Base-by-base conservation (phyloP, 2,329 filamentous ascomycete species). In the Neonectria ditissima region DNA sequence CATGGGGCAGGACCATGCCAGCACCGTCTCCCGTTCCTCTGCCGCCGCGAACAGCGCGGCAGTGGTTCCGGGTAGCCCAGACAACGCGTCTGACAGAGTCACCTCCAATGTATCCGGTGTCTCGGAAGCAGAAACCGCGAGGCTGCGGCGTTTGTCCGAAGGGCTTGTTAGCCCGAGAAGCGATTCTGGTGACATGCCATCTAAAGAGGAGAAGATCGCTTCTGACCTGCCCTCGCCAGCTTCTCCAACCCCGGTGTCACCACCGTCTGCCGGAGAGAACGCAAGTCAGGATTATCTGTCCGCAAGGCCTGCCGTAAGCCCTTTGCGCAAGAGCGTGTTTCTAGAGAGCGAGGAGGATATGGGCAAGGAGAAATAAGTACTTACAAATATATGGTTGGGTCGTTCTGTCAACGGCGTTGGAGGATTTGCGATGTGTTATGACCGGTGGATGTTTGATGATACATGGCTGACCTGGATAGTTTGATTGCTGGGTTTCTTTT, bases 341-440 rank as follows among this genome's bases (percentile, higher is more conserved):
- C 71, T 74, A 7, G 81, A 82, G 68, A 78, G 76, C n/a, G 73
- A 75, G 28, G 80, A 82, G 43, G 80, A 83, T 68, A 75, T 80
- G 72, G 75, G 70, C 10, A 69, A 74, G 59, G 39, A 56, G 24
- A 67, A 65, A 54, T 66, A 57, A 66, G 24, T 26, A 3, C 50
- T 16, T 24, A 6, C 24, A 26, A 6, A 26, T 4, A 26, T 26
- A 26, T 26, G 54, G 41, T 53, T 54, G 8, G 16, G 39, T 59
- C 6, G 32, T 26, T 58, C 45, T 26, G 60, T 28, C 54, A 63
- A 59, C 18, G 69, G 73, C 66, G 67, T 75, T 71, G 65, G 60
- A 24, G 59, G 62, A 55, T 44, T 16, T 51, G 43, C 39, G 18
- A 47, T 30, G 44, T 53, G 30, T n/a, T 41, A 34, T 56, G 41